phyloP scores from a whole-genome alignment of 768 basidiomycete genomes.

The Leucosporidium yakuticum region DNA sequence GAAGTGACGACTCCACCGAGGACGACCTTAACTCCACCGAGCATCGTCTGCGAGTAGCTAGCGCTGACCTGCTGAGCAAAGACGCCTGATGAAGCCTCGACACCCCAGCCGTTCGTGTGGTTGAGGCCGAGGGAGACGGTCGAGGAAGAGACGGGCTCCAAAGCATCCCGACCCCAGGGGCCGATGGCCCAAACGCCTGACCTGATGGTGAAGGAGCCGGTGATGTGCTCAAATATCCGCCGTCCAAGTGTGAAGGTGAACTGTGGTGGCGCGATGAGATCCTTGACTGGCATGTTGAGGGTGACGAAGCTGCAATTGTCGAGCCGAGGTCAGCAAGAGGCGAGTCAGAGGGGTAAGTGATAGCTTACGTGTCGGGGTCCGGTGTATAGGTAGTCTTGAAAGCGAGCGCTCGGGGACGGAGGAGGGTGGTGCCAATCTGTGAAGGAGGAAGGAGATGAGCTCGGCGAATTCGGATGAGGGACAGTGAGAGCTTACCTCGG shows the following conservation, averaged over 20 bases:
- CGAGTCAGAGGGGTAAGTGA: not conserved
- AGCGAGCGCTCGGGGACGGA: conserved; percentile 48
- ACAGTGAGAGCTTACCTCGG: conserved; percentile 26
- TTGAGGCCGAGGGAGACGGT: conserved; percentile 34
- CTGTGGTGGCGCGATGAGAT: conserved; percentile 41
- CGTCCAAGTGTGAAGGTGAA: conserved; percentile 42
- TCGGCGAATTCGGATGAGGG: not conserved
- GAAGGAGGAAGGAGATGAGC: conserved; percentile 11
- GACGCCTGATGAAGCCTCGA: conserved; percentile 28
- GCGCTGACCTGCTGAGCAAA: conserved; percentile 34
- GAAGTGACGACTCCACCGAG: conserved; percentile 39
- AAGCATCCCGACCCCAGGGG: conserved; percentile 39
- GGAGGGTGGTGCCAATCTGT: conserved; percentile 40
- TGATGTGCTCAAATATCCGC: conserved; percentile 41
- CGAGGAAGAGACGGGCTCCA: conserved; percentile 26
- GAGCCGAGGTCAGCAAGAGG: not conserved
- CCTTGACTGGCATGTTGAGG: conserved; percentile 39
- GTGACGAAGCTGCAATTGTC: conserved; percentile 21
- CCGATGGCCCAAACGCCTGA: conserved; percentile 44
- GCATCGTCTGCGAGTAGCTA: conserved; percentile 40
- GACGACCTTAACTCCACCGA: conserved; percentile 42
- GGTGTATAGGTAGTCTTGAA: conserved; percentile 52
- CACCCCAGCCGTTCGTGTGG: conserved; percentile 13
- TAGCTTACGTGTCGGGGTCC: conserved; percentile 39
- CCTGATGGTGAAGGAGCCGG: conserved; percentile 37